Percentiles rank a stretch among this genome's conserved stretches.
phyloP scores from a whole-genome alignment of 345 rosid species.

The Conringia planisiliqua region DNA sequence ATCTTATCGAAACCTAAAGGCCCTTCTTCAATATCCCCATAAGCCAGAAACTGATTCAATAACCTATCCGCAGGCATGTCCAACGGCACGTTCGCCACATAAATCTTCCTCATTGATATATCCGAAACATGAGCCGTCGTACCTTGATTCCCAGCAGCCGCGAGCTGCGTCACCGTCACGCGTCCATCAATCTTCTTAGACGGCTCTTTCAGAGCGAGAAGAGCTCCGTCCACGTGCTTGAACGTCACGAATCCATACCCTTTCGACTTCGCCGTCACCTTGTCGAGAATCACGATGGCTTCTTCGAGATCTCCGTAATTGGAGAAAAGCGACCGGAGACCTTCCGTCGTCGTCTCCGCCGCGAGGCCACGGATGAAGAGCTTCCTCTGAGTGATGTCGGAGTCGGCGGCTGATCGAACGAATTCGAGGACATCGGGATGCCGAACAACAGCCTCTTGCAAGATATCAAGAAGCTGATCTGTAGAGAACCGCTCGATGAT shows the following conservation, averaged over 20 bases:
- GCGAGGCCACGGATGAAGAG: slow-evolving; percentile 84
- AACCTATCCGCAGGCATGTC: slow-evolving; percentile 71
- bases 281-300: slow-evolving; percentile 69
- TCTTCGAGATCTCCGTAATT: slow-evolving; percentile 76
- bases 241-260: slow-evolving; percentile 82
- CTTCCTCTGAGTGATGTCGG: slow-evolving; percentile 71
- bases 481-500: slow-evolving; percentile 52
- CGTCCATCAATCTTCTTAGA: slow-evolving; percentile 81
- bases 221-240: slow-evolving; percentile 64
- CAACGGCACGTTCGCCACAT: slow-evolving; percentile 71
- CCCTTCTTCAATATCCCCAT: slow-evolving; percentile 88
- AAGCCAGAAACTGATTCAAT: slow-evolving; percentile 48
- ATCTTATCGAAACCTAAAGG: slow-evolving; percentile 84
- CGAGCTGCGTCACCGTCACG: slow-evolving; percentile 77
- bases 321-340: slow-evolving; percentile 54
- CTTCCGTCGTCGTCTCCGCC: slow-evolving; percentile 81
- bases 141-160: slow-evolving; percentile 69
- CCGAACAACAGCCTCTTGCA: slow-evolving; percentile 46
- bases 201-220: slow-evolving; percentile 70
- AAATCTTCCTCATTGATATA: slow-evolving; percentile 69
- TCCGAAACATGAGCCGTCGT: slow-evolving; percentile 40
- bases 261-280: slow-evolving; percentile 67
- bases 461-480: slow-evolving; percentile 67
- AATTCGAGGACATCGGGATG: slow-evolving; percentile 53
- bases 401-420: slow-evolving; percentile 59